A percentile compares a stretch with the other conserved stretches of the same genome.
Evolutionary conservation across 202 grass and related monocot species (phyloP).

Genomic region (Panicum virgatum): DNA sequence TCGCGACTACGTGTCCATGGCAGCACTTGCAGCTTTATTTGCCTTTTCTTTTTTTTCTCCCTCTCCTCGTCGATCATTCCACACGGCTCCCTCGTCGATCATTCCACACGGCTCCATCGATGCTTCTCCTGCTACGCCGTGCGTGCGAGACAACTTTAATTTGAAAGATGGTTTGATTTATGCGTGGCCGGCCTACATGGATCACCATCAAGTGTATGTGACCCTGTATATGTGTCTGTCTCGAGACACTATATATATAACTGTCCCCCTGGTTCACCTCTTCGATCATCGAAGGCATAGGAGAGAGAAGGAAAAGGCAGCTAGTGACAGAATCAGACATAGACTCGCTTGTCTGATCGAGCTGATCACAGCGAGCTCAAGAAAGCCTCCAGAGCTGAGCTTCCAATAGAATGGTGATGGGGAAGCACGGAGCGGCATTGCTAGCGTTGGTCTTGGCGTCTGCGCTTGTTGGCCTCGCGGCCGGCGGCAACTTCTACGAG

Average conservation of each 20-base stretch:
- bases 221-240: background rate
- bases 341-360: background rate
- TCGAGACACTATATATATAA: conserved; percentile 34
- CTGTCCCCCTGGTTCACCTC: background rate
- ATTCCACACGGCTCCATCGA: conserved; percentile 34
- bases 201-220: background rate
- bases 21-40: background rate
- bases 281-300: background rate
- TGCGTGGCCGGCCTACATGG: background rate
- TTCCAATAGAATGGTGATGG: background rate
- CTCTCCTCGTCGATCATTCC: background rate
- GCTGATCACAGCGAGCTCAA: background rate
- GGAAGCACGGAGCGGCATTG: background rate
- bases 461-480: background rate
- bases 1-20: conserved; percentile 6
- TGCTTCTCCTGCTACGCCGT: background rate
- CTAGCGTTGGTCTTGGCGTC: background rate
- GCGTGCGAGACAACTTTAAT: conserved; percentile 14
- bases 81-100: too few relatives aligned
- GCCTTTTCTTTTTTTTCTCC: background rate
- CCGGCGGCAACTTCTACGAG: conserved; percentile 45
- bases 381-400: background rate
- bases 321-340: background rate
- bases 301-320: background rate
- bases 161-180: background rate